Conservation (phyloP, 163 green algal genomes). For the Scenedesmus sp. region DNA sequence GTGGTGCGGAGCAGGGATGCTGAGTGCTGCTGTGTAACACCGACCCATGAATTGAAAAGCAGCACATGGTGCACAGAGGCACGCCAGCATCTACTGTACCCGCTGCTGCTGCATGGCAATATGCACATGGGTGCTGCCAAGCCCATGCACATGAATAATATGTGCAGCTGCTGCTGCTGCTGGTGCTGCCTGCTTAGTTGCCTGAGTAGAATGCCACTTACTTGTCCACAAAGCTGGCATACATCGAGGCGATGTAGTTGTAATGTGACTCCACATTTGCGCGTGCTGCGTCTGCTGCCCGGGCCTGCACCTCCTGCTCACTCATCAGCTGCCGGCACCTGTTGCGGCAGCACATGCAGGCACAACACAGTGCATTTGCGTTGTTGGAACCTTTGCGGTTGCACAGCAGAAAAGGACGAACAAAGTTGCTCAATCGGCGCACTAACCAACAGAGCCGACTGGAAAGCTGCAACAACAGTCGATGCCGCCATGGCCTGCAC, state of each 20-base stretch:
- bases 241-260: slow-evolving; percentile 75
- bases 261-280: slow-evolving; percentile 93
- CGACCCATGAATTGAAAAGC: not conserved
- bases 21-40: too few relatives aligned
- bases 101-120: not conserved
- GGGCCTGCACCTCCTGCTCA: slow-evolving; percentile 48
- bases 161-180: not conserved
- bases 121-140: not conserved
- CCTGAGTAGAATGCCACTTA: slow-evolving; percentile 32
- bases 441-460: too few relatives aligned
- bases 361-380: not conserved
- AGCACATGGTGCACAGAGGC: not conserved
- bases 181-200: not conserved
- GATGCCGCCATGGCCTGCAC: too few relatives aligned
- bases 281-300: slow-evolving; percentile 75
- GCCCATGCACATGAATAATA: not conserved
- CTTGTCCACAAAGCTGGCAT: slow-evolving; percentile 75
- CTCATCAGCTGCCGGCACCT: slow-evolving; percentile 73
- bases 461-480: too few relatives aligned
- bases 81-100: not conserved
- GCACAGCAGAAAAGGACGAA: not conserved
- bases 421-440: too few relatives aligned
- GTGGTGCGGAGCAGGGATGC: not conserved
- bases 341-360: slow-evolving; percentile 1
- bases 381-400: not conserved